These are phyloP conservation scores for Terfezia claveryi DNA, from an alignment of 495 filamentous ascomycete genomes.

Conservation along the genomic window DNA sequence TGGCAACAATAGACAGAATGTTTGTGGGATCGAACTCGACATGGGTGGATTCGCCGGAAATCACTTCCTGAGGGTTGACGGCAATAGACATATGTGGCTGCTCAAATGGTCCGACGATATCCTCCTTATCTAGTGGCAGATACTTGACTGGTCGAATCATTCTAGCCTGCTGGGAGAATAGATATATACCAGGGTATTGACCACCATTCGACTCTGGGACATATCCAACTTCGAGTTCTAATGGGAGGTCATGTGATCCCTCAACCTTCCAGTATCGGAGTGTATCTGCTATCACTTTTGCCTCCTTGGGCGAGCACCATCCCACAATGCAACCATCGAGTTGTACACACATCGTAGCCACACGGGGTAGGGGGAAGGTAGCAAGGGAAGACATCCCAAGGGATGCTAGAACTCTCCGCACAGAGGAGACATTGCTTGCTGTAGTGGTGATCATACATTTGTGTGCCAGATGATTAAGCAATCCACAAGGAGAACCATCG, in stretches of 20 bases:
- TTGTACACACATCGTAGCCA: slow-evolving; percentile 68
- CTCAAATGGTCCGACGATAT: slow-evolving; percentile 80
- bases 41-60: slow-evolving; percentile 71
- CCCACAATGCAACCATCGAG: slow-evolving; percentile 77
- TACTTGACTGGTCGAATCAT: slow-evolving; percentile 89
- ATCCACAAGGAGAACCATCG: slow-evolving; percentile 81
- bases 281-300: slow-evolving; percentile 54
- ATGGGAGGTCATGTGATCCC: slow-evolving; percentile 60
- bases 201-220: slow-evolving; percentile 68
- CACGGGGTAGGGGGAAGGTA: slow-evolving; percentile 47
- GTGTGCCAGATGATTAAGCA: slow-evolving; percentile 88
- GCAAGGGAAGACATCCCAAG: slow-evolving; percentile 45
- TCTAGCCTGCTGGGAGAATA: slow-evolving; percentile 62
- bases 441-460: slow-evolving; percentile 75
- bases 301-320: slow-evolving; percentile 67
- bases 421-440: slow-evolving; percentile 41
- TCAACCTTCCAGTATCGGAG: slow-evolving; percentile 91
- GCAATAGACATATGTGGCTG: slow-evolving; percentile 98
- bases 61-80: slow-evolving; percentile 58
- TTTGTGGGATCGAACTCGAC: slow-evolving; percentile 91
- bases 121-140: slow-evolving; percentile 57
- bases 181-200: slow-evolving; percentile 87
- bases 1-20: slow-evolving; percentile 90
- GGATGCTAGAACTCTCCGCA: slow-evolving; percentile 49
- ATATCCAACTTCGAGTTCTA: slow-evolving; percentile 75